These are phyloP conservation scores for Tylopilus sp. DNA, from an alignment of 1,284 basidiomycete species.

Conservation along the genomic window DNA sequence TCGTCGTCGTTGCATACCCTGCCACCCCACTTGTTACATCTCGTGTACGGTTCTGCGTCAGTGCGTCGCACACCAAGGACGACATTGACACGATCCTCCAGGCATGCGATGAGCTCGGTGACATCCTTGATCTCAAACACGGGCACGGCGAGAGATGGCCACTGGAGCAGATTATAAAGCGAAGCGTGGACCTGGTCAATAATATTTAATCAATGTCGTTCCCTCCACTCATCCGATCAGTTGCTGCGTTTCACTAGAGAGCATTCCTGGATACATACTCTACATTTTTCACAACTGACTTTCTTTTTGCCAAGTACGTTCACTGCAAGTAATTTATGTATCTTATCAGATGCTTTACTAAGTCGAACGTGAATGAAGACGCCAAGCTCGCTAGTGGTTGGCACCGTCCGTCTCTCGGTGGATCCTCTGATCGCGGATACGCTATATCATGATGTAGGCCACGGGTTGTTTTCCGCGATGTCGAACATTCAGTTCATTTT, in stretches of 20 bases:
- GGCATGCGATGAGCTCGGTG: slow-evolving; percentile 92
- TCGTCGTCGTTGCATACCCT: slow-evolving; percentile 89
- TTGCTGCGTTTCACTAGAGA: slow-evolving; percentile 7
- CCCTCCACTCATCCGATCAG: background rate
- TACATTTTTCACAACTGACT: slow-evolving; percentile 17
- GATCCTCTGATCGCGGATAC: no score
- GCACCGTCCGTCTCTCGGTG: background rate
- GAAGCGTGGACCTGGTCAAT: slow-evolving; percentile 74
- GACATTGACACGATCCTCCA: slow-evolving; percentile 85
- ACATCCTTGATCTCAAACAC: slow-evolving; percentile 81
- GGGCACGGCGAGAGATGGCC: slow-evolving; percentile 73
- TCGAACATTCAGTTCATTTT: no score
- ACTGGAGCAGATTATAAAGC: slow-evolving; percentile 71
- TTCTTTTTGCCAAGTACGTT: slow-evolving; percentile 11
- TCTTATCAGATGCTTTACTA: slow-evolving; percentile 14
- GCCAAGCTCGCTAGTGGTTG: background rate
- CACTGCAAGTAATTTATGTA: slow-evolving; percentile 28
- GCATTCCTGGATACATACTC: slow-evolving; percentile 26
- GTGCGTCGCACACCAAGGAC: slow-evolving; percentile 93
- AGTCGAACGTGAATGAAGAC: background rate
- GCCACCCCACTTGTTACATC: slow-evolving; percentile 89
- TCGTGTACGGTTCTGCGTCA: slow-evolving; percentile 92
- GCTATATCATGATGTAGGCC: no score
- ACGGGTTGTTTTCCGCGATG: no score
- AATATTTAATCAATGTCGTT: slow-evolving; percentile 16